Percentiles rank a stretch among this genome's conserved stretches.
phyloP scores from a whole-genome alignment of 345 rosid genomes.

The Gossypium longicalyx region DNA sequence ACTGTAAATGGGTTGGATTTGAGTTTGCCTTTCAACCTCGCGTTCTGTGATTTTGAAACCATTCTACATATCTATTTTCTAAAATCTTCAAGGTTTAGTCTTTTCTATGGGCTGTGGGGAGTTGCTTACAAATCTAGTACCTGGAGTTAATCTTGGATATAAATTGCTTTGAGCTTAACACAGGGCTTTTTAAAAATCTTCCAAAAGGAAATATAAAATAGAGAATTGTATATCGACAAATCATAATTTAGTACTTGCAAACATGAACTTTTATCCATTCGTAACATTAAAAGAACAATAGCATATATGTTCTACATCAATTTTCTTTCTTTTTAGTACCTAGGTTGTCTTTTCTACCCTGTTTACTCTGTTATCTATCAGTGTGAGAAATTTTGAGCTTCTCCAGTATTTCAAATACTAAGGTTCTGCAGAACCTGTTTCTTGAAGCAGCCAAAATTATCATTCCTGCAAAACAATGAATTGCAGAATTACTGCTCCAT shows the following conservation, averaged over 20 bases:
- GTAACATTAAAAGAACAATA: not conserved
- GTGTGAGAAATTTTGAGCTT: not conserved
- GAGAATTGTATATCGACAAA: not conserved
- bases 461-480: not conserved
- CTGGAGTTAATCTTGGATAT: conserved; percentile 1
- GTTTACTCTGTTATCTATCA: not conserved
- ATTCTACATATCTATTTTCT: not conserved
- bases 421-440: no score
- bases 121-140: not conserved
- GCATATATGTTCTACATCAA: no score
- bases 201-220: not conserved
- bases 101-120: not conserved
- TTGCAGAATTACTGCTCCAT: not conserved
- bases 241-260: not conserved
- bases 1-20: not conserved
- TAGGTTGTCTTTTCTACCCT: not conserved
- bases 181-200: not conserved
- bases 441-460: not conserved
- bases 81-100: not conserved
- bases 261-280: not conserved
- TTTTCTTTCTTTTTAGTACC: not conserved
- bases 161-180: not conserved
- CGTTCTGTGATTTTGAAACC: not conserved
- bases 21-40: not conserved
- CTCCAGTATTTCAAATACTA: no score